Evolutionary conservation across 2,329 filamentous ascomycete species (phyloP).

Genomic region (Cordyceps farinosa): DNA sequence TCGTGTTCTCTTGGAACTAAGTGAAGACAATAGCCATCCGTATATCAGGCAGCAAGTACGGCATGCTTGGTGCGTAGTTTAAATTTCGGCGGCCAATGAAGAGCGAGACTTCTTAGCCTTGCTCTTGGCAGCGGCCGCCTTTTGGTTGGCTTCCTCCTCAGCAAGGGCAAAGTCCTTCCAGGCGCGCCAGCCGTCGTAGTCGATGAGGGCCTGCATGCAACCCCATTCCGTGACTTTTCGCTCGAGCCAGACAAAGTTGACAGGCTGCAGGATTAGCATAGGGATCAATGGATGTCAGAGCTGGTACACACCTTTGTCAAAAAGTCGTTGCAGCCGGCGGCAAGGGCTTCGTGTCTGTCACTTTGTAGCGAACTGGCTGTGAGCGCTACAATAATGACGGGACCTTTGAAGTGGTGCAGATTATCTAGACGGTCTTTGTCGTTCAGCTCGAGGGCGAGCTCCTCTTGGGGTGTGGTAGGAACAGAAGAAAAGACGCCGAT

Average conservation of each 20-base stretch:
- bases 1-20: background rate
- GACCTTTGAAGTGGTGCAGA: constrained; percentile 79
- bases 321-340: constrained; percentile 97
- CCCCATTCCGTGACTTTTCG: constrained; percentile 99
- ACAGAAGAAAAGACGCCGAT: constrained; percentile 86
- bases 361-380: constrained; percentile 93
- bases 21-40: background rate
- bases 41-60: background rate
- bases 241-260: constrained; percentile 96
- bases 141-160: constrained; percentile 41
- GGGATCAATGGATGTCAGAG: background rate
- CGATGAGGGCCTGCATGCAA: constrained; percentile 98
- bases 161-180: constrained; percentile 80
- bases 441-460: constrained; percentile 44
- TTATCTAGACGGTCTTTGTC: constrained; percentile 69
- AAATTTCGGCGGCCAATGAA: constrained; percentile 31
- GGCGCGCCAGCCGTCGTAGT: constrained; percentile 95
- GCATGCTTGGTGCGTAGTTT: background rate
- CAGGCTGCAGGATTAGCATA: constrained; percentile 58
- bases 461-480: constrained; percentile 50
- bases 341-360: constrained; percentile 89
- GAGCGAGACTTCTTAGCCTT: constrained; percentile 46
- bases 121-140: constrained; percentile 34
- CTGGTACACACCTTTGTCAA: constrained; percentile 76
- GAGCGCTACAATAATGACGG: constrained; percentile 94